These are phyloP conservation scores for Citeromyces hawaiiensis DNA, from an alignment of 1,139 yeast genomes.

Conservation along the genomic window DNA sequence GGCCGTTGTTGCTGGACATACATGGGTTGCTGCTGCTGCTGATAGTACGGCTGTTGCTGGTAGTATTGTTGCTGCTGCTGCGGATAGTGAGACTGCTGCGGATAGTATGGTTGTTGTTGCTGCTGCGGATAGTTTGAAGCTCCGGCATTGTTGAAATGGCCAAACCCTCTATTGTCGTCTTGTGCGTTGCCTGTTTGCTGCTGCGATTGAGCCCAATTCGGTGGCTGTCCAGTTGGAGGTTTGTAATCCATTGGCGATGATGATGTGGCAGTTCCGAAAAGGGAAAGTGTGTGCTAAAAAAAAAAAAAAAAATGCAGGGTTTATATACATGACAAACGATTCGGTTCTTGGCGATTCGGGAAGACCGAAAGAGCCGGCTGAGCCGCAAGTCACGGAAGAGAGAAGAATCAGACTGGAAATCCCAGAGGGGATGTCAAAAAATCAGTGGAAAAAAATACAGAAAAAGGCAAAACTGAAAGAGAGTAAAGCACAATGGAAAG, in stretches of 20 bases:
- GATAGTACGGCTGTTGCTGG: slow-evolving; percentile 28
- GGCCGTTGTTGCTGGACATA: slow-evolving; percentile 54
- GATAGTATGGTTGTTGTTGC: slow-evolving; percentile 18
- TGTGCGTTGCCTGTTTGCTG: not conserved
- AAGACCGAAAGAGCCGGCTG: not conserved
- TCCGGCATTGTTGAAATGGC: not conserved
- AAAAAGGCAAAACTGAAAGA: slow-evolving; percentile 51
- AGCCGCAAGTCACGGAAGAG: not conserved
- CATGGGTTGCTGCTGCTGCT: slow-evolving; percentile 50
- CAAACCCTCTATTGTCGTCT: not conserved
- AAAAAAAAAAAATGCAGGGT: too few species aligned
- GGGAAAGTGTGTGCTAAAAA: too few species aligned
- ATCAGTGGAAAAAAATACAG: slow-evolving; percentile 66
- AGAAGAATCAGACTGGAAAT: slow-evolving; percentile 11
- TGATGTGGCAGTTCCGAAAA: too few species aligned
- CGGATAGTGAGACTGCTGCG: slow-evolving; percentile 20
- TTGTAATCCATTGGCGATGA: slow-evolving; percentile 2
- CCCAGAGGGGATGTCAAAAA: slow-evolving; percentile 80
- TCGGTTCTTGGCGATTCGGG: not conserved
- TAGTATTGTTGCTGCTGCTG: slow-evolving; percentile 24
- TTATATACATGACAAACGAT: too few species aligned
- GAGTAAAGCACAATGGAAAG: slow-evolving; percentile 42
- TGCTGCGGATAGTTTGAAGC: not conserved
- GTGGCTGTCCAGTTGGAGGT: slow-evolving; percentile 2
- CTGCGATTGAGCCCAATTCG: not conserved